Conservation (phyloP, 352 stramenopile genomes). For the Globisporangium nagaii region DNA sequence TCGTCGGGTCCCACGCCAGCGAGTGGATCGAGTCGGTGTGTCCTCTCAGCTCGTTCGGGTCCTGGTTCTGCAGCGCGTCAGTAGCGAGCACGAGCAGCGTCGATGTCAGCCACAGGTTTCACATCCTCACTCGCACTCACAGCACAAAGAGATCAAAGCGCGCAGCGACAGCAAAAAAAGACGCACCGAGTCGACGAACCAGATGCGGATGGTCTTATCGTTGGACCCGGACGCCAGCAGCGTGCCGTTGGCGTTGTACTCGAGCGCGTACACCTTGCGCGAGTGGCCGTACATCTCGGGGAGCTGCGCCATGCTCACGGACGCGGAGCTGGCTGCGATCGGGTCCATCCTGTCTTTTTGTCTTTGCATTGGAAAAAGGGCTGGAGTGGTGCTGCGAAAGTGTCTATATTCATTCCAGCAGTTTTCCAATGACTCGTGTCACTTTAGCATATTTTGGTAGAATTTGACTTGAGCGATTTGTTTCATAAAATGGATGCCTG, state of each 20-base stretch:
- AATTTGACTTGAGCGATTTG: no score
- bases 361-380: no score
- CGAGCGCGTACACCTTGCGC: constrained; percentile 72
- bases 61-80: constrained; percentile 32
- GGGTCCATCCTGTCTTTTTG: constrained; percentile 7
- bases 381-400: no score
- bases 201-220: constrained; percentile 77
- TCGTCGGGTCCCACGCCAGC: constrained; percentile 71
- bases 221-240: constrained; percentile 77
- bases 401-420: no score
- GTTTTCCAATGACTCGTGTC: no score
- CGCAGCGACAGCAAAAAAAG: background rate
- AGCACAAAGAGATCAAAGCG: background rate
- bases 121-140: background rate
- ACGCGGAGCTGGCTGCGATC: background rate
- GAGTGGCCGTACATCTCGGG: constrained; percentile 79
- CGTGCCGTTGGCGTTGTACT: constrained; percentile 67
- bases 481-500: no score
- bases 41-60: constrained; percentile 54
- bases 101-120: background rate
- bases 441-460: background rate
- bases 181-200: constrained; percentile 51
- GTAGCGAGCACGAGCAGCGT: background rate
- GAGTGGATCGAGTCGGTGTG: constrained; percentile 73
- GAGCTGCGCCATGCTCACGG: constrained; percentile 38